A percentile compares a stretch with the other conserved stretches of the same genome.
Evolutionary conservation across 129 eudicot species (phyloP).

Genomic region (Lactuca saligna): DNA sequence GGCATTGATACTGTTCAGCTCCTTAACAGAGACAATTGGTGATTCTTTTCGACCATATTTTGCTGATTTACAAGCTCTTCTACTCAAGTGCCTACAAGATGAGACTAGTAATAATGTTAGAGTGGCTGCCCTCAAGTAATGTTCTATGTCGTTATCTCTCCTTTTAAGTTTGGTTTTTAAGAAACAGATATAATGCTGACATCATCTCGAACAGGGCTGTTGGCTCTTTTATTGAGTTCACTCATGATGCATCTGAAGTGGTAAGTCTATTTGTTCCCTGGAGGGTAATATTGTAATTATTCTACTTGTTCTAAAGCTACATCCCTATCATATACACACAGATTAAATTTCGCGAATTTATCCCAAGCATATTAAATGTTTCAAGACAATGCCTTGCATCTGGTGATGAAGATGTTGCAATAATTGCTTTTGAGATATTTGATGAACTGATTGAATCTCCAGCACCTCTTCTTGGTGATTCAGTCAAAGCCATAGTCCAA

Average conservation of each 20-base stretch:
- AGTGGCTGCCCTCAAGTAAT: constrained; percentile 96
- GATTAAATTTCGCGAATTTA: constrained; percentile 88
- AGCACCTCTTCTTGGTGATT: constrained; percentile 91
- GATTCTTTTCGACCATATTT: constrained; percentile 86
- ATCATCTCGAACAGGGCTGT: constrained; percentile 64
- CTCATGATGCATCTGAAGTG: constrained; percentile 84
- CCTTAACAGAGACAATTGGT: constrained; percentile 94
- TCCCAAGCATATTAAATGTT: constrained; percentile 87
- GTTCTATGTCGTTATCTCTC: background rate
- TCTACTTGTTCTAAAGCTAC: constrained; percentile 11
- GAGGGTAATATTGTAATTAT: background rate
- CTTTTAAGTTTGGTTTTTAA: background rate
- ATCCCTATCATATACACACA: constrained; percentile 28
- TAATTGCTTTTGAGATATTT: constrained; percentile 94
- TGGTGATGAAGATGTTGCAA: constrained; percentile 92
- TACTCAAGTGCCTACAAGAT: constrained; percentile 88
- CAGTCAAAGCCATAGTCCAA: constrained; percentile 87
- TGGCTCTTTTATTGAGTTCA: constrained; percentile 95
- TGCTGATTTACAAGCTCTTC: constrained; percentile 80
- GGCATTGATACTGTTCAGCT: constrained; percentile 92
- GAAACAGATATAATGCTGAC: constrained; percentile 18
- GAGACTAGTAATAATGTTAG: constrained; percentile 85
- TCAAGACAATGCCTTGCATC: constrained; percentile 92
- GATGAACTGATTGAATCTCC: constrained; percentile 97
- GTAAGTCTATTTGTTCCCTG: constrained; percentile 42